Evolutionary conservation across 2,329 filamentous ascomycete species (phyloP).

Genomic region (Aureobasidium sp.): DNA sequence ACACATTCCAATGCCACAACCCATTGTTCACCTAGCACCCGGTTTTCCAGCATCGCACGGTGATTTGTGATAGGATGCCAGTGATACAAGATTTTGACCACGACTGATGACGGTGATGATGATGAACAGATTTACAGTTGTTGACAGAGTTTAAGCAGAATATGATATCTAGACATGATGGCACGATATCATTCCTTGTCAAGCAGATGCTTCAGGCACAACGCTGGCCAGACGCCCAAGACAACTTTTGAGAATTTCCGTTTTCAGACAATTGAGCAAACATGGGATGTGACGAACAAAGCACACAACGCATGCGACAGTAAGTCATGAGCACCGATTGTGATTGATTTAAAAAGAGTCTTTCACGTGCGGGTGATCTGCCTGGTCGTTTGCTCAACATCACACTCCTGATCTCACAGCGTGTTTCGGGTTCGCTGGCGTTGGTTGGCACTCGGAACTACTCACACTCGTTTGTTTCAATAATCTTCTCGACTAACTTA

Average conservation of each 20-base stretch:
- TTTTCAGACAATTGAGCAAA: slow-evolving; percentile 7
- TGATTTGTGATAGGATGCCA: slow-evolving; percentile 5
- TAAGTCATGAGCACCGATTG: slow-evolving; percentile 1
- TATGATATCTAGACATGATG: background rate
- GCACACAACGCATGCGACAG: slow-evolving; percentile 12
- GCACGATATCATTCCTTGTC: background rate
- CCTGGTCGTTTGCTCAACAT: slow-evolving; percentile 7
- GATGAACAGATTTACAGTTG: background rate
- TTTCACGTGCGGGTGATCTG: background rate
- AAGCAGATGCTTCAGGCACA: background rate
- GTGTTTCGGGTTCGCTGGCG: background rate
- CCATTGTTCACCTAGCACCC: slow-evolving; percentile 6
- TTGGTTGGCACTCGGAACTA: background rate
- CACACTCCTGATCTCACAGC: background rate
- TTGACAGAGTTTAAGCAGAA: background rate
- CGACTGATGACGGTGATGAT: background rate
- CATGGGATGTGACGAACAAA: slow-evolving; percentile 1
- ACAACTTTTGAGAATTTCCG: background rate
- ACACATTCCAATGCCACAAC: slow-evolving; percentile 11
- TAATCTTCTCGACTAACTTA: background rate
- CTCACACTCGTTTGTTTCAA: slow-evolving; percentile 10
- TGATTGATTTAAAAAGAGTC: background rate
- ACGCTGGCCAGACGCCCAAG: background rate
- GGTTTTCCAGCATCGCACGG: slow-evolving; percentile 7
- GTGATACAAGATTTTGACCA: slow-evolving; percentile 4